These are phyloP conservation scores for Cyberlindnera xishuangbannaensis DNA, from an alignment of 805 yeast species.

Conservation along the genomic window DNA sequence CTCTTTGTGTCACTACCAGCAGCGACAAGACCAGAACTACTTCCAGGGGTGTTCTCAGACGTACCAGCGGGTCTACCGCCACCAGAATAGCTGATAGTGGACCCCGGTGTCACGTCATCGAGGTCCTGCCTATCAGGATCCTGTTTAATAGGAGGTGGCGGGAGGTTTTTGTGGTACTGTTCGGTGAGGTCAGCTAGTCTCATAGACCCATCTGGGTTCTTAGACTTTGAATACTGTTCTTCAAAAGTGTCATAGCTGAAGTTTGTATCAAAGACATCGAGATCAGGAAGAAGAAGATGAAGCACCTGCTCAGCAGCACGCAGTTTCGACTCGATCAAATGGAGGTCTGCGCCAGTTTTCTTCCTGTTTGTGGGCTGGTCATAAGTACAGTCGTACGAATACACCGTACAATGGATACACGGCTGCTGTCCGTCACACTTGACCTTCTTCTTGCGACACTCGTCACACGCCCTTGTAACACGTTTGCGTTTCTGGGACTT, in stretches of 20 bases:
- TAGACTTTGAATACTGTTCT: constrained; percentile 6
- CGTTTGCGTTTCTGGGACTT: constrained; percentile 45
- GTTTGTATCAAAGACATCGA: constrained; percentile 29
- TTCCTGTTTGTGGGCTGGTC: constrained; percentile 52
- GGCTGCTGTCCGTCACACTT: constrained; percentile 79
- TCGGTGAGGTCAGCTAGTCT: constrained; percentile 5
- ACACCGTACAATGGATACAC: constrained; percentile 76
- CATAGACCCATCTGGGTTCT: not conserved
- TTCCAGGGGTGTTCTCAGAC: no score
- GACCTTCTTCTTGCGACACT: constrained; percentile 69
- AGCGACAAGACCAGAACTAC: no score
- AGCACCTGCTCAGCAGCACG: constrained; percentile 31
- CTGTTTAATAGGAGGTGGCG: constrained; percentile 4
- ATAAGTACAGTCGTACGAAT: constrained; percentile 76
- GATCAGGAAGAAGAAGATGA: constrained; percentile 32
- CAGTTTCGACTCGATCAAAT: constrained; percentile 30
- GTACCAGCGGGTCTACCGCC: no score
- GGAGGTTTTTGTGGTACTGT: constrained; percentile 9
- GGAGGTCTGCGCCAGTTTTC: constrained; percentile 28
- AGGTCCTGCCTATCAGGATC: constrained; percentile 5
- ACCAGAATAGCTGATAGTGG: no score
- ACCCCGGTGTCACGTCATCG: no score
- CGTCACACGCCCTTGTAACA: constrained; percentile 72
- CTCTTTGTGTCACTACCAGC: no score
- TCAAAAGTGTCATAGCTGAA: constrained; percentile 27